Base-by-base conservation (phyloP, 2,329 filamentous ascomycete genomes). In the Chrysoporthe cubensis region DNA sequence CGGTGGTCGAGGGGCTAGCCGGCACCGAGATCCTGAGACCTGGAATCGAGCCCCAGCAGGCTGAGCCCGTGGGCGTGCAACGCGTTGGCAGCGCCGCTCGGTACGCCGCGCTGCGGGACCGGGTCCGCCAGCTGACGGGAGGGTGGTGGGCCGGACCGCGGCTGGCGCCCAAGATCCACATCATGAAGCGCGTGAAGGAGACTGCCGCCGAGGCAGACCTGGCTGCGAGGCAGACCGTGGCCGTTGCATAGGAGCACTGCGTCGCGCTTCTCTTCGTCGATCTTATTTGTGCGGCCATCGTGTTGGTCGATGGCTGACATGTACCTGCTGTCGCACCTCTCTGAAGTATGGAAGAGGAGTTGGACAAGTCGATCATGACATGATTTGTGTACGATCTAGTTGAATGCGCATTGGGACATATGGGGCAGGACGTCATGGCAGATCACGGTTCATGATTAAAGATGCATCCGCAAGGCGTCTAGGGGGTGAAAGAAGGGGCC, bases 101-200 rank as follows among this genome's bases (percentile, higher is more conserved):
- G 0, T 74, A 87, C 18, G 78, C 75, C 42, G 71, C 71, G 37
- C 64, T 83, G 44, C 81, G 82, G 67, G 76, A 80, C 5, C 60
- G 70, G 2, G 80, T 86, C 7, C 82, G 84, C 68, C 70, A 69
- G 37, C 68, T 78, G 5, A 88, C 86, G 0, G 83, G 87, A 1
- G 88, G 89, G 0, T 90, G 87, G 85, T 91, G 88, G 88, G 71
- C 87, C 71, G 89, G 88, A 0, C 88, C 88, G 34, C 81, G 82
- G 71, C 88, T 90, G 86, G 81, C 81, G 70, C 86, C 87, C 6
- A 79, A 81, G 63, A 82, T 89, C 56, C 77, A 82, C 71, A 80
- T 89, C 21, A 73, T 88, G 75, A 82, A 77, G 70, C 75, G 76
- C 18, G n/a, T 65, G 3, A 70, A 65, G 48, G 69, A 69, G 46